Conservation (phyloP, 129 eudicot species). For the Saposhnikovia divaricata region DNA sequence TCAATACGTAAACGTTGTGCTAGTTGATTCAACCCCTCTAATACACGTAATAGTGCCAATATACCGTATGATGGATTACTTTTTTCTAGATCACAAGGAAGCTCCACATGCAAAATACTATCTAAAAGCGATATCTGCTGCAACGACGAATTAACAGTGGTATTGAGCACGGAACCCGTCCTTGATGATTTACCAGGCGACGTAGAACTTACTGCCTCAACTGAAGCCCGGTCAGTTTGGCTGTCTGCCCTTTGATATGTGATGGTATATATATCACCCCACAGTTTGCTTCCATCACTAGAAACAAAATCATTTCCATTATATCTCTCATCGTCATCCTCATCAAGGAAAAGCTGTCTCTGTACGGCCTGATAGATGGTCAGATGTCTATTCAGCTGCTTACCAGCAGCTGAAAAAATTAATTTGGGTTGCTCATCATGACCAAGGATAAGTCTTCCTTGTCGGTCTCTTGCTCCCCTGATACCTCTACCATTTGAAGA, state of each 20-base stretch:
- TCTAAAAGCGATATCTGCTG: conserved; percentile 68
- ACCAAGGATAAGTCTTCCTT: conserved; percentile 44
- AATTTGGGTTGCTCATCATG: conserved; percentile 29
- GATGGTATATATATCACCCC: conserved; percentile 80
- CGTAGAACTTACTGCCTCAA: conserved; percentile 37
- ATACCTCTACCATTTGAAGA: conserved; percentile 76
- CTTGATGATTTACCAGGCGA: conserved; percentile 52
- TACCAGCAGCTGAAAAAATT: conserved; percentile 78
- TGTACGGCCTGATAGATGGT: conserved; percentile 94
- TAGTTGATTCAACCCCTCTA: conserved; percentile 95
- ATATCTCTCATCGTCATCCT: conserved; percentile 66
- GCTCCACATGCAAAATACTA: conserved; percentile 83
- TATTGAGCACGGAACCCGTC: conserved; percentile 39
- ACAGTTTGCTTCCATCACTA: conserved; percentile 86
- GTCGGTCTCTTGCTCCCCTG: conserved; percentile 65
- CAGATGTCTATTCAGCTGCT: conserved; percentile 67
- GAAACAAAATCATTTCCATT: conserved; percentile 63
- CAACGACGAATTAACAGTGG: conserved; percentile 31
- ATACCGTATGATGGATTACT: conserved; percentile 83
- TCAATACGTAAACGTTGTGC: conserved; percentile 79
- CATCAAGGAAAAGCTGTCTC: conserved; percentile 68
- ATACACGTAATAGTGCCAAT: conserved; percentile 68
- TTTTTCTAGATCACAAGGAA: conserved; percentile 91
- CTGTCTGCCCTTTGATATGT: conserved; percentile 71
- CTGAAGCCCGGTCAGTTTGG: conserved; percentile 34